Evolutionary conservation across 2,329 filamentous ascomycete species (phyloP).

Genomic region (Fusarium multiceps): DNA sequence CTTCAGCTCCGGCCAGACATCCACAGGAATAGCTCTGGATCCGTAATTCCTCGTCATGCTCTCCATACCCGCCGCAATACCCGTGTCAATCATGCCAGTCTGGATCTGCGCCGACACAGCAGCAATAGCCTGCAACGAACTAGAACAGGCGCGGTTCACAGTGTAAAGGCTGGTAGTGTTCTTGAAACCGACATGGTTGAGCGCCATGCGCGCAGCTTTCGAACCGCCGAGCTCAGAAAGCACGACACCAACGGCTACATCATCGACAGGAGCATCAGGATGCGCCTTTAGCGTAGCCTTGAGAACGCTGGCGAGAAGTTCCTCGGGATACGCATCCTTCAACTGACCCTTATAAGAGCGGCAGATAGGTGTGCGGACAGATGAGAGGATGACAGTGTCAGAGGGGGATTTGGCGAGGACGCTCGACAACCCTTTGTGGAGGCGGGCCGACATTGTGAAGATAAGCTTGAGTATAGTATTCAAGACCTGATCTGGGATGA

Average conservation of each 20-base stretch:
- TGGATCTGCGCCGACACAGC: conserved; percentile 79
- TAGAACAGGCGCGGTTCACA: conserved; percentile 87
- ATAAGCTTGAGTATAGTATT: background rate
- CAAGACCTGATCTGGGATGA: background rate
- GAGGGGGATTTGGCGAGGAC: conserved; percentile 82
- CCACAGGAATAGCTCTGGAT: conserved; percentile 81
- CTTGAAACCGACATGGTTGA: conserved; percentile 84
- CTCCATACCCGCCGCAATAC: conserved; percentile 92
- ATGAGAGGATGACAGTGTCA: conserved; percentile 89
- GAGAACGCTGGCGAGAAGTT: conserved; percentile 78
- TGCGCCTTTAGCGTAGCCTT: conserved; percentile 64
- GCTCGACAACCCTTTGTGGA: conserved; percentile 70
- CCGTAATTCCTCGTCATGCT: conserved; percentile 96
- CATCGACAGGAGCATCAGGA: conserved; percentile 73
- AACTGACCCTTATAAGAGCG: conserved; percentile 85
- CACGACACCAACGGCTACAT: conserved; percentile 88
- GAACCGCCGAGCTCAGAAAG: conserved; percentile 90
- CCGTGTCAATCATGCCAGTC: conserved; percentile 76
- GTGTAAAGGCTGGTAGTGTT: conserved; percentile 82
- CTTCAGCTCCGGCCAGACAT: conserved; percentile 80
- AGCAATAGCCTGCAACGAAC: conserved; percentile 81
- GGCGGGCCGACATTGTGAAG: conserved; percentile 36
- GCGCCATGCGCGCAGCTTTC: conserved; percentile 91
- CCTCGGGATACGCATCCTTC: conserved; percentile 90
- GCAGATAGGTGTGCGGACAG: conserved; percentile 89